A percentile compares a stretch with the other conserved stretches of the same genome.
Conservation (phyloP, 805 yeast species). For the Starmerella vaccinii region DNA sequence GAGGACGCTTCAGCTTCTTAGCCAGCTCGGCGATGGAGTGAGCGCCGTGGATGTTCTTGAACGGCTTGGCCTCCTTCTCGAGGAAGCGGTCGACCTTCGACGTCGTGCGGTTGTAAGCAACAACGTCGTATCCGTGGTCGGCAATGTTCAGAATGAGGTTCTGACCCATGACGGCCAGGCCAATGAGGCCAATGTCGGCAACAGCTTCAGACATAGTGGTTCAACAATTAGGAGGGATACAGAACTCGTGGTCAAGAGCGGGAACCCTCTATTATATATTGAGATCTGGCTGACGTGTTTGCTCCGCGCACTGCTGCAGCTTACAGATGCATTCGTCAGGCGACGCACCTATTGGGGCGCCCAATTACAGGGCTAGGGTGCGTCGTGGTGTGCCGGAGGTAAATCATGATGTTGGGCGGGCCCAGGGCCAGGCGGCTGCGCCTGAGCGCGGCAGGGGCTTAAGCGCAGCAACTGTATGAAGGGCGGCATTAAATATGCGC, state of each 20-base stretch:
- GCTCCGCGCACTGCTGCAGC: constrained; percentile 1
- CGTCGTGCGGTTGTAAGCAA: constrained; percentile 96
- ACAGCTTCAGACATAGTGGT: constrained; percentile 17
- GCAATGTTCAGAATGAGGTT: constrained; percentile 95
- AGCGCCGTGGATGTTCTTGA: constrained; percentile 87
- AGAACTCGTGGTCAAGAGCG: not conserved
- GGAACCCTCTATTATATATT: constrained; percentile 6
- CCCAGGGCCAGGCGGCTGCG: not conserved
- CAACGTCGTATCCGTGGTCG: constrained; percentile 96
- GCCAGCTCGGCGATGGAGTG: constrained; percentile 80
- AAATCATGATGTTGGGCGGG: constrained; percentile 4
- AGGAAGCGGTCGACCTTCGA: constrained; percentile 91
- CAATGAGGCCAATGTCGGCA: constrained; percentile 96
- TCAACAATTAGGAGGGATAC: not conserved
- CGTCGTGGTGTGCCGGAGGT: not conserved
- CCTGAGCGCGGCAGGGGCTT: not conserved
- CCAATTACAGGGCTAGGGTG: not conserved
- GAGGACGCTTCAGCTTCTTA: constrained; percentile 88
- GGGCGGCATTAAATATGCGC: too few species aligned
- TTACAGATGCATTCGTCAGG: constrained; percentile 4
- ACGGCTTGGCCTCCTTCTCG: constrained; percentile 85
- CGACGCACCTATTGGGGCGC: not conserved
- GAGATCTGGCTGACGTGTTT: constrained; percentile 8
- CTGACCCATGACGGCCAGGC: constrained; percentile 98
- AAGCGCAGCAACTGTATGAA: not conserved